phyloP scores from a whole-genome alignment of 768 basidiomycete species.

The Mycena leptocephala region DNA sequence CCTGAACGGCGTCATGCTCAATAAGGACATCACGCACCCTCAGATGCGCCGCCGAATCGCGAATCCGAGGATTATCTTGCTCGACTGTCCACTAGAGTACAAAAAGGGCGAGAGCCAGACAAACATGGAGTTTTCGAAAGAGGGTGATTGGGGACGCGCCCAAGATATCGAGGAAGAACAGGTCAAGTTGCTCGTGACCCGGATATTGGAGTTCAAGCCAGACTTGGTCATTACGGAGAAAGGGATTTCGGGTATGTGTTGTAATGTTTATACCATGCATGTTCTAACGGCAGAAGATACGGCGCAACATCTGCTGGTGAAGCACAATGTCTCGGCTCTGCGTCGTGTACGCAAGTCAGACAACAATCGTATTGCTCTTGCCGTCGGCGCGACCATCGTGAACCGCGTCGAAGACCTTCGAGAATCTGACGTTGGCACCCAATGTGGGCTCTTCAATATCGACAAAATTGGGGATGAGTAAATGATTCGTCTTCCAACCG shows the following conservation, averaged over 20 bases:
- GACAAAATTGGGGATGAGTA: constrained; percentile 98
- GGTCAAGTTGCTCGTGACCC: constrained; percentile 88
- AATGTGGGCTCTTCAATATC: constrained; percentile 96
- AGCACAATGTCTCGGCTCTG: constrained; percentile 92
- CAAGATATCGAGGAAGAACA: constrained; percentile 98
- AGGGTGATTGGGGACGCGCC: constrained; percentile 92
- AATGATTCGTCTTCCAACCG: constrained; percentile 44
- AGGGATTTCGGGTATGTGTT: constrained; percentile 89
- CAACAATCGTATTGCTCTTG: constrained; percentile 98
- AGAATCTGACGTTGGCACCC: constrained; percentile 92
- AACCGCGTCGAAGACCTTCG: constrained; percentile 96
- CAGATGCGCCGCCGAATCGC: constrained; percentile 94
- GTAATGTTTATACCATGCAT: neutral
- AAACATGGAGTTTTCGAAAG: constrained; percentile 97
- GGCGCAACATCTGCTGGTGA: constrained; percentile 92
- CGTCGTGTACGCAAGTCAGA: constrained; percentile 99
- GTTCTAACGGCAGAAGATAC: constrained; percentile 70
- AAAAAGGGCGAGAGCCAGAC: constrained; percentile 99
- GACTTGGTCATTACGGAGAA: constrained; percentile 98
- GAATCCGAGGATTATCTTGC: constrained; percentile 89
- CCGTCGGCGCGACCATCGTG: constrained; percentile 96
- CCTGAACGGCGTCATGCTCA: constrained; percentile 93
- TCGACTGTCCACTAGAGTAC: constrained; percentile 98
- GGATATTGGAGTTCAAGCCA: constrained; percentile 93
- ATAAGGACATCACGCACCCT: constrained; percentile 99